These are phyloP conservation scores for Austroboletus niveus DNA, from an alignment of 1,284 basidiomycete genomes.

Conservation along the genomic window DNA sequence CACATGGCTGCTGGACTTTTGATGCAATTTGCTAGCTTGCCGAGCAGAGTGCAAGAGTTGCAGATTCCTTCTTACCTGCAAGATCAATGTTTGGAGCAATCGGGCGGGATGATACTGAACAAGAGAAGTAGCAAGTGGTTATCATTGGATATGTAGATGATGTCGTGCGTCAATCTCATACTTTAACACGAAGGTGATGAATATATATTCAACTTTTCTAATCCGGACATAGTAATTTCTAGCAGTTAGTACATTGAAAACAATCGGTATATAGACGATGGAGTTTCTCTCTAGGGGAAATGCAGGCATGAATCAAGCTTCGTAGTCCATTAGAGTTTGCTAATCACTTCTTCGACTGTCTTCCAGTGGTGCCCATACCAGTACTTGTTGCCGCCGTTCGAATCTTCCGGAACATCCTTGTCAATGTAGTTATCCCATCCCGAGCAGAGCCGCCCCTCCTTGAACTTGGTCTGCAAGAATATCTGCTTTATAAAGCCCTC, in stretches of 20 bases:
- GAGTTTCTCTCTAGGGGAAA: neutral
- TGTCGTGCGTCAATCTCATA: neutral
- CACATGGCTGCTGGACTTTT: constrained; percentile 40
- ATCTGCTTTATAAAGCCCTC: constrained; percentile 32
- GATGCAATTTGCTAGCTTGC: constrained; percentile 34
- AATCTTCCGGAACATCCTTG: constrained; percentile 23
- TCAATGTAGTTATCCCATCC: constrained; percentile 31
- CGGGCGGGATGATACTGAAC: constrained; percentile 18
- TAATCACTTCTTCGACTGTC: constrained; percentile 26
- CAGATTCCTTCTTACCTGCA: constrained; percentile 28
- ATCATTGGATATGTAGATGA: constrained; percentile 18
- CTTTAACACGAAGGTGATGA: neutral
- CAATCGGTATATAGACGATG: constrained; percentile 4
- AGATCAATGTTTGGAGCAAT: constrained; percentile 27
- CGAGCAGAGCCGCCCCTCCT: constrained; percentile 26
- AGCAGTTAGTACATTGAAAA: neutral
- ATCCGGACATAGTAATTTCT: neutral
- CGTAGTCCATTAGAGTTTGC: constrained; percentile 13
- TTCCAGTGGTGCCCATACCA: constrained; percentile 33
- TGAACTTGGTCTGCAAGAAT: constrained; percentile 25
- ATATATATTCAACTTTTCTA: neutral
- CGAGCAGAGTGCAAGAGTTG: constrained; percentile 27
- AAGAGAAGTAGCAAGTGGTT: constrained; percentile 21
- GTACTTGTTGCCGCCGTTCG: constrained; percentile 24
- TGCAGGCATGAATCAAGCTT: neutral